phyloP scores from a whole-genome alignment of 352 stramenopile genomes.

The Thalassiosira oceanica region DNA sequence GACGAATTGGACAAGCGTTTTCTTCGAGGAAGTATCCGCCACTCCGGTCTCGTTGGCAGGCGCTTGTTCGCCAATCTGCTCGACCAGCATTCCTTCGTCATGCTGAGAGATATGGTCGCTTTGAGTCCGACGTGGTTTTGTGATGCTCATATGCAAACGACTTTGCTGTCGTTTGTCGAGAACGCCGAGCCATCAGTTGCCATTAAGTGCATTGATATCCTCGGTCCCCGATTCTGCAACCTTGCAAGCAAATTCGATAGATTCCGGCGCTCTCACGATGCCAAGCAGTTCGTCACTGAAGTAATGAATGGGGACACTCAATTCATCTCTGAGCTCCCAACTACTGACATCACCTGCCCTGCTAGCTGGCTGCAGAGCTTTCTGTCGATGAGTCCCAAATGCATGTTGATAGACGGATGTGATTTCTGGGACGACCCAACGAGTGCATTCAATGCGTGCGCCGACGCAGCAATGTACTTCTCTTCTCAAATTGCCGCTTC shows the following conservation, averaged over 20 bases:
- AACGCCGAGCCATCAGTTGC: slow-evolving; percentile 15
- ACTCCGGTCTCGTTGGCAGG: slow-evolving; percentile 31
- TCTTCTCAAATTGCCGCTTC: slow-evolving; percentile 22
- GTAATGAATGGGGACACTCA: slow-evolving; percentile 28
- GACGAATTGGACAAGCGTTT: slow-evolving; percentile 46
- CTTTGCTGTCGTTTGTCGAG: slow-evolving; percentile 44
- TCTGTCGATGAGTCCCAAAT: slow-evolving; percentile 38
- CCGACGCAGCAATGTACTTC: slow-evolving; percentile 39
- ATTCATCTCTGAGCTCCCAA: slow-evolving; percentile 13
- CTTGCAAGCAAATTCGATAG: slow-evolving; percentile 38
- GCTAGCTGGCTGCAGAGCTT: slow-evolving; percentile 55
- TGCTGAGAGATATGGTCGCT: slow-evolving; percentile 40
- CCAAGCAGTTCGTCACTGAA: slow-evolving; percentile 53
- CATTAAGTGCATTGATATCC: slow-evolving; percentile 43
- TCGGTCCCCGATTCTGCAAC: slow-evolving; percentile 51
- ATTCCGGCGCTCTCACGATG: slow-evolving; percentile 49
- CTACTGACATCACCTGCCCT: slow-evolving; percentile 13
- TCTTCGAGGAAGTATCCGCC: slow-evolving; percentile 24
- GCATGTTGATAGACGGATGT: slow-evolving; percentile 56
- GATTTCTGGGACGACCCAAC: slow-evolving; percentile 56
- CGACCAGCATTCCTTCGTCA: slow-evolving; percentile 28
- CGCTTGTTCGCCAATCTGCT: slow-evolving; percentile 49
- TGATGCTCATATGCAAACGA: slow-evolving; percentile 11
- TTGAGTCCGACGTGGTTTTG: slow-evolving; percentile 36
- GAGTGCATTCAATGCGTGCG: slow-evolving; percentile 25